Base-by-base conservation (phyloP, 805 yeast species). In the Ogataea paraovalis region DNA sequence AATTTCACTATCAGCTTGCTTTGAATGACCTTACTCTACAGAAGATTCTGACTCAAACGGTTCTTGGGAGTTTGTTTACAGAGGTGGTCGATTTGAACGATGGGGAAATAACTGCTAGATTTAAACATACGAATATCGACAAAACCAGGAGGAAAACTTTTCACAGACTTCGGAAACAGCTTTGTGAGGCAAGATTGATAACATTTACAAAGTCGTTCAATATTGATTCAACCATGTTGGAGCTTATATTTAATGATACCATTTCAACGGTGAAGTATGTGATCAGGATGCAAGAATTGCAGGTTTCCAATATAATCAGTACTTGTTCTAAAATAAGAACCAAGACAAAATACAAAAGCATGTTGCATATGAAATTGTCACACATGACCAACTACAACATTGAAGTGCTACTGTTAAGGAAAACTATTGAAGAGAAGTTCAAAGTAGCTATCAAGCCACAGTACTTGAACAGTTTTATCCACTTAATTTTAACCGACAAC, bases 121-220 rank as follows among this genome's bases (percentile, higher is more conserved):
- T 53, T 41, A 50, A 53, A 9, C 42, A 21, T 4, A 20, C 41
- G 23, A 43, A 49, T 20, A 25, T 52, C n/a, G 39, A n/a, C 18
- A 39, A 27, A 19, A n/a, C 54, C 1, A 54, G 57, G 41, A 51
- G 48, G 13, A 48, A 57, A n/a, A 23, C 60, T 3, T 65, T 68
- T 47, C 65, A 65, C 36, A 45, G 46, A 1, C 50, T 62, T 2
- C 49, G 69, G 21, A 64, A 59, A 39, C 42, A 44, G 5, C 43
- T 68, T 7, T 55, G 58, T 12, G 44, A 40, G 10, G 20, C 33
- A 4, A 54, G 56, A 6, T 44, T 68, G 3, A 52, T 66, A 0
- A 39, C 48, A 2, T 57, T 58, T 37, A 50, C 66, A 7, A 58
- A 54, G 41, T 51, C 58, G 3, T 44, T 52, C 16, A 54, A 51